phyloP scores from a whole-genome alignment of 305 asterid species.

The Fraxinus floribunda region DNA sequence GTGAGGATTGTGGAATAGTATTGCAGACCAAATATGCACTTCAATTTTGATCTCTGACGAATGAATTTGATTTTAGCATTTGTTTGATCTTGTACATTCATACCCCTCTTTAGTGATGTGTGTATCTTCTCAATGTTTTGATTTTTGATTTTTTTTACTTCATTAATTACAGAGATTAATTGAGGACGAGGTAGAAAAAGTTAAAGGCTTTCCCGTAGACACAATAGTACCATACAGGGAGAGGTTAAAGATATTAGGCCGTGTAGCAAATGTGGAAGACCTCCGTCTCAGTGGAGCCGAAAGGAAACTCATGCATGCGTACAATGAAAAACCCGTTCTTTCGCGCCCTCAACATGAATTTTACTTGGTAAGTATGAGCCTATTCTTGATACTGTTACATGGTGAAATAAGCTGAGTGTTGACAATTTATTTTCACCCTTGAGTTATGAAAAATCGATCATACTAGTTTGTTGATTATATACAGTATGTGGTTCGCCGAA shows the following conservation, averaged over 20 bases:
- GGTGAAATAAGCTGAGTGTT: neutral
- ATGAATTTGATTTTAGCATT: neutral
- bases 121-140: neutral
- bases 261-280: slow-evolving; percentile 54
- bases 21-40: neutral
- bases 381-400: neutral
- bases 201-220: slow-evolving; percentile 43
- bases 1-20: neutral
- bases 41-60: neutral
- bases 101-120: neutral
- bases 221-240: slow-evolving; percentile 41
- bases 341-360: slow-evolving; percentile 59
- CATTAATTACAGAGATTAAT: slow-evolving; percentile 35
- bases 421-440: neutral
- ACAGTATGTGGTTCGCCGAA: neutral
- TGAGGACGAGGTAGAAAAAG: slow-evolving; percentile 44
- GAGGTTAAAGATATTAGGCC: slow-evolving; percentile 55
- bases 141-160: neutral
- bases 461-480: neutral
- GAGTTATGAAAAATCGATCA: neutral
- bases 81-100: neutral
- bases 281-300: slow-evolving; percentile 46
- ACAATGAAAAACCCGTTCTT: slow-evolving; percentile 60
- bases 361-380: slow-evolving; percentile 32
- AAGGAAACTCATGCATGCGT: slow-evolving; percentile 47